Evolutionary conservation across 2,329 filamentous ascomycete species (phyloP).

Genomic region (Plenodomus lindquistii): DNA sequence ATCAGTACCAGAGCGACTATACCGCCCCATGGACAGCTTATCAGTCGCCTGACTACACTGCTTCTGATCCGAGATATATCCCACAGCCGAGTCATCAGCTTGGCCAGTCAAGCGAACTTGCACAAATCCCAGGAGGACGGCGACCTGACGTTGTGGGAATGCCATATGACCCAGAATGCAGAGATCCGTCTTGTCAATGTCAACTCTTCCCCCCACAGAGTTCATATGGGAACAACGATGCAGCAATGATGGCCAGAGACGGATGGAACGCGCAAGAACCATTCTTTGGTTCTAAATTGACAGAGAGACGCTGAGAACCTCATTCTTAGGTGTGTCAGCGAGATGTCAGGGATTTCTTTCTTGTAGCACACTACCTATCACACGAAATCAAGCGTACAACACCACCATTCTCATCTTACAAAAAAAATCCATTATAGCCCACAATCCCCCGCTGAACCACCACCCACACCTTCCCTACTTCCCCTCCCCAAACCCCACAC

Average conservation of each 20-base stretch:
- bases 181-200: neutral
- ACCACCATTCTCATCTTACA: too few species aligned
- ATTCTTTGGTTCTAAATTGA: neutral
- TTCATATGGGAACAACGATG: neutral
- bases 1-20: neutral
- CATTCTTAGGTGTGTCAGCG: too few species aligned
- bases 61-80: neutral
- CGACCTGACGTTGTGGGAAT: neutral
- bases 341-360: too few species aligned
- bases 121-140: too few species aligned
- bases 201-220: neutral
- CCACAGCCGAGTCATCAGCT: neutral
- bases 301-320: neutral
- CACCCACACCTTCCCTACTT: neutral
- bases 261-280: neutral
- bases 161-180: neutral
- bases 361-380: too few species aligned
- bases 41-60: neutral
- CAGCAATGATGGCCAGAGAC: neutral
- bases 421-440: neutral
- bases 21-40: neutral
- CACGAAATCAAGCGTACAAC: too few species aligned
- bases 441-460: neutral
- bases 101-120: neutral
- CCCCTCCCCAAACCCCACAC: conserved; percentile 9